Conservation (phyloP, 257 asterid genomes). For the Scutellaria baicalensis region DNA sequence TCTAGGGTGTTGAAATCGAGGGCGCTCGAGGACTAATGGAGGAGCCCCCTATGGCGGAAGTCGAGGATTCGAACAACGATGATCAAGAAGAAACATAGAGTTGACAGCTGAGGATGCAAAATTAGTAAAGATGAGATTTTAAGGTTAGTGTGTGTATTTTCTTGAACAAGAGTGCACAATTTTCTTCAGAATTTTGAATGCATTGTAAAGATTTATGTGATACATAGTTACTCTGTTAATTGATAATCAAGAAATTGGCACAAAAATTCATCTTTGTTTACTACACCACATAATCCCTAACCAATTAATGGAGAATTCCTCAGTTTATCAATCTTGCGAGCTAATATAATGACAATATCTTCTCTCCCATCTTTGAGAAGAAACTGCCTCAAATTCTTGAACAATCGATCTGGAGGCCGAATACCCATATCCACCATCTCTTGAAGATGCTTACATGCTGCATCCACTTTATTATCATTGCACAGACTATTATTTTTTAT, state of each 20-base stretch:
- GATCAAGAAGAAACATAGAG: background rate
- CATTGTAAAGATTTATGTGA: no score
- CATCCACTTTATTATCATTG: constrained; percentile 39
- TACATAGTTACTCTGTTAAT: no score
- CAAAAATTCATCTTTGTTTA: no score
- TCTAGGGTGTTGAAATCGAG: constrained; percentile 55
- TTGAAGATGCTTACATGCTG: constrained; percentile 43
- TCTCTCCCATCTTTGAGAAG: constrained; percentile 60
- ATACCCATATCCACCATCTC: constrained; percentile 82
- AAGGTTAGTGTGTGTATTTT: background rate
- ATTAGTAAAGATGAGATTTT: background rate
- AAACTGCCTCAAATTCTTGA: constrained; percentile 44
- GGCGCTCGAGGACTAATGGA: constrained; percentile 29
- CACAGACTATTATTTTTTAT: constrained; percentile 46
- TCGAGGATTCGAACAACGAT: no score
- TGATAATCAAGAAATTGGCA: no score
- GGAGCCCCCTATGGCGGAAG: constrained; percentile 5
- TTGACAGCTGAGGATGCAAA: background rate
- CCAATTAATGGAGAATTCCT: constrained; percentile 42
- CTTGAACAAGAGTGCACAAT: no score
- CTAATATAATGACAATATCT: constrained; percentile 33
- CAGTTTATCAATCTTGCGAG: constrained; percentile 41
- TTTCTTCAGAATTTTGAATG: no score
- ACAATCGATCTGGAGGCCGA: constrained; percentile 62
- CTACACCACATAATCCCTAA: background rate